A percentile compares a stretch with the other conserved stretches of the same genome.
phyloP scores from a whole-genome alignment of 2,329 filamentous ascomycete species.

The Endoconidiophora polonica region DNA sequence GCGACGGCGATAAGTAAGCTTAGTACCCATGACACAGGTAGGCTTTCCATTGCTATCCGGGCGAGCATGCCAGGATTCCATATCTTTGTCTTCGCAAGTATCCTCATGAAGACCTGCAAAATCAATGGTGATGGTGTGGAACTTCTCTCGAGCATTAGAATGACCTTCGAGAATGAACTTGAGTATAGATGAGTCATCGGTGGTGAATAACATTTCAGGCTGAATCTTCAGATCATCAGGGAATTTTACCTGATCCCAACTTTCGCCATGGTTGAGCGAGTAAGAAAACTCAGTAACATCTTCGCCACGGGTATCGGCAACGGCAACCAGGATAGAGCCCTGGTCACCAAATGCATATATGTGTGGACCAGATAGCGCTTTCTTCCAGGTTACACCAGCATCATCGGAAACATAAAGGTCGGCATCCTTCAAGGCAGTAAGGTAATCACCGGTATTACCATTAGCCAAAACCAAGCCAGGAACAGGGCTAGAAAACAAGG shows the following conservation, averaged over 20 bases:
- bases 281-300: slow-evolving; percentile 46
- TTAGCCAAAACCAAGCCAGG: slow-evolving; percentile 88
- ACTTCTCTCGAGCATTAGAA: slow-evolving; percentile 33
- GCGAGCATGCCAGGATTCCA: slow-evolving; percentile 80
- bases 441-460: slow-evolving; percentile 66
- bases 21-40: slow-evolving; percentile 90
- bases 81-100: slow-evolving; percentile 60
- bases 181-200: slow-evolving; percentile 78
- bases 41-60: slow-evolving; percentile 64
- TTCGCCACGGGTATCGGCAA: slow-evolving; percentile 54
- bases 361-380: slow-evolving; percentile 62
- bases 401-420: slow-evolving; percentile 81
- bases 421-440: slow-evolving; percentile 56
- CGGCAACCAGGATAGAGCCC: slow-evolving; percentile 71
- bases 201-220: slow-evolving; percentile 65
- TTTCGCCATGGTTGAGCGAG: slow-evolving; percentile 77
- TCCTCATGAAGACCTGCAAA: slow-evolving; percentile 67
- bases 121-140: slow-evolving; percentile 59
- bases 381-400: slow-evolving; percentile 70
- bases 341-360: slow-evolving; percentile 95
- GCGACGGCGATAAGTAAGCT: slow-evolving; percentile 67
- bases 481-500: slow-evolving; percentile 83
- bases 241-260: slow-evolving; percentile 59
- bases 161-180: slow-evolving; percentile 70
- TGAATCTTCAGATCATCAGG: slow-evolving; percentile 49